These are phyloP conservation scores for Rubia yunnanensis DNA, from an alignment of 257 asterid species.

Conservation along the genomic window DNA sequence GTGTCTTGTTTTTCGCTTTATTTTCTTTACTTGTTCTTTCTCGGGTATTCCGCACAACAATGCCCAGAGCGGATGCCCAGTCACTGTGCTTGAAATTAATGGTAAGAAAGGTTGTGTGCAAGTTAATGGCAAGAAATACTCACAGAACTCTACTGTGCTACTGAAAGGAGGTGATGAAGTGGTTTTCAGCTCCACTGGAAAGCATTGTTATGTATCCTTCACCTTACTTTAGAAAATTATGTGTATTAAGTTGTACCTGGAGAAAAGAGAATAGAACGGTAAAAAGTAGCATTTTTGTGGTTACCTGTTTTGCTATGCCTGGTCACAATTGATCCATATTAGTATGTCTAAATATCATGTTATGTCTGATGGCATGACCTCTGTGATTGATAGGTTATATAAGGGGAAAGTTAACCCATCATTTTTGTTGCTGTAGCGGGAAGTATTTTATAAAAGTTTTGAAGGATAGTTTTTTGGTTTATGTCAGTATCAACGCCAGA, in stretches of 20 bases:
- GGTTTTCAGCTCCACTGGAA: slow-evolving; percentile 59
- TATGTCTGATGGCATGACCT: neutral
- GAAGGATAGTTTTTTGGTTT: neutral
- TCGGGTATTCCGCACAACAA: no score
- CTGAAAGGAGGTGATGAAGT: slow-evolving; percentile 80
- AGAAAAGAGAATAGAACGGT: neutral
- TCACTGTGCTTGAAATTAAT: slow-evolving; percentile 65
- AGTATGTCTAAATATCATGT: neutral
- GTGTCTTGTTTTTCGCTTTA: no score
- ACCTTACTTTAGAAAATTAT: neutral
- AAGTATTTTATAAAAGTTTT: neutral
- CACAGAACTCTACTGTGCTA: slow-evolving; percentile 55
- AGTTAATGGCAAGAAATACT: slow-evolving; percentile 66
- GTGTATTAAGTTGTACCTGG: neutral
- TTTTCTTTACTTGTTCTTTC: no score
- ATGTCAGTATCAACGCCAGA: neutral
- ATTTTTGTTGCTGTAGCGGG: neutral
- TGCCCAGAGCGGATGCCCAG: slow-evolving; percentile 50
- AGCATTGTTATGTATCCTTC: slow-evolving; percentile 88
- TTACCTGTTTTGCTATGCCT: no score
- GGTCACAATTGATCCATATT: neutral
- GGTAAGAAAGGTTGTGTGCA: slow-evolving; percentile 72
- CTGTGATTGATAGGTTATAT: no score
- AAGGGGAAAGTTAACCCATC: neutral
- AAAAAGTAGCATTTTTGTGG: neutral